phyloP scores from a whole-genome alignment of 257 asterid genomes.

The Asclepias syriaca region DNA sequence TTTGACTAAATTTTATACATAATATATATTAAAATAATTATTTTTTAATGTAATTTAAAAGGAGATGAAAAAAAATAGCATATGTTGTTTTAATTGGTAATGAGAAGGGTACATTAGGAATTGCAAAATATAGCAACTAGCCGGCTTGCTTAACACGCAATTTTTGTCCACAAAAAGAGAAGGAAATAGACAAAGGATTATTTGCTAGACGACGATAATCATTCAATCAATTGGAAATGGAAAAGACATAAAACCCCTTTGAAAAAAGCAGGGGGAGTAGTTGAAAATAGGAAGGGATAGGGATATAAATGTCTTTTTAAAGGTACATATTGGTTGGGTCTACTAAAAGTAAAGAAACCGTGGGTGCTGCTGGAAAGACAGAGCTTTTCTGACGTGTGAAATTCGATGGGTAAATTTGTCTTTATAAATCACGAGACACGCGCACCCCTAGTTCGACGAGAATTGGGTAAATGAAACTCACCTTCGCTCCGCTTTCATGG shows the following conservation, averaged over 20 bases:
- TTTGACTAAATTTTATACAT: too few species aligned
- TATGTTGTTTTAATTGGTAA: too few species aligned
- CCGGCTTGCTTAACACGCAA: slow-evolving; percentile 8
- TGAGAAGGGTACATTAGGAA: neutral
- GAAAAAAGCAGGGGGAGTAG: too few species aligned
- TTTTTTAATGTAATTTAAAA: too few species aligned
- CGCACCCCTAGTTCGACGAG: slow-evolving; percentile 13
- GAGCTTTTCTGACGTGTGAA: too few species aligned
- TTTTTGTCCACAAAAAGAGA: neutral
- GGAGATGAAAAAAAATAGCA: too few species aligned
- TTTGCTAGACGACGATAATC: neutral
- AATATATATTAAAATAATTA: too few species aligned
- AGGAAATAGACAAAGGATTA: neutral
- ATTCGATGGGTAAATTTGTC: slow-evolving; percentile 9
- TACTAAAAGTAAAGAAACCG: neutral
- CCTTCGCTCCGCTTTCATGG: neutral
- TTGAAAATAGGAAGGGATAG: too few species aligned
- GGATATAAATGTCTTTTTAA: too few species aligned
- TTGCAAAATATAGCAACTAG: neutral
- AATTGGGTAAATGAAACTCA: neutral
- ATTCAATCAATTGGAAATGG: neutral
- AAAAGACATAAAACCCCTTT: too few species aligned
- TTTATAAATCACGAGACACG: neutral
- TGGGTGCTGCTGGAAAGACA: neutral
- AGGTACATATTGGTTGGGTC: too few species aligned